Percentiles rank a stretch among this genome's conserved stretches.
phyloP scores from a whole-genome alignment of 2,329 filamentous ascomycete species.

The Arthrobotrys pseudoclavata region DNA sequence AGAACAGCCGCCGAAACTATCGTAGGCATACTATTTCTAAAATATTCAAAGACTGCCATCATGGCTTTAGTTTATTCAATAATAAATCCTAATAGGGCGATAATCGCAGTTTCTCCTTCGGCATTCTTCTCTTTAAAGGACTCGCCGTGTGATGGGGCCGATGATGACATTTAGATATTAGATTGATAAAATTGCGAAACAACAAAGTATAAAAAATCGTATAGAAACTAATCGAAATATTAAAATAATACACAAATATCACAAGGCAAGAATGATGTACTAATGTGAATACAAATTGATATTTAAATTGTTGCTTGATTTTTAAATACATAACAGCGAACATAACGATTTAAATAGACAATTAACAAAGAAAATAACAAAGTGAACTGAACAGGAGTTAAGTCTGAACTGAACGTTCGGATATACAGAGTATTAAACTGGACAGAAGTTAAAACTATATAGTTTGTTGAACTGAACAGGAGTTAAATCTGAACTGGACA shows the following conservation, averaged over 20 bases:
- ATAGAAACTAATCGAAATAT: conserved; percentile 7
- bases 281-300: neutral
- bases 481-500: too few species aligned
- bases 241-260: conserved; percentile 12
- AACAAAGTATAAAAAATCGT: too few species aligned
- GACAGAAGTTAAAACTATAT: neutral
- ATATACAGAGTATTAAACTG: too few species aligned
- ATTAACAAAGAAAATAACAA: too few species aligned
- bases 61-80: neutral
- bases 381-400: too few species aligned
- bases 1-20: neutral
- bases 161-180: neutral
- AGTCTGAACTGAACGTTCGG: too few species aligned
- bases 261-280: conserved; percentile 1
- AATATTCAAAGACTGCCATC: neutral
- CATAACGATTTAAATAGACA: too few species aligned
- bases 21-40: neutral
- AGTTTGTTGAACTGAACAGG: too few species aligned
- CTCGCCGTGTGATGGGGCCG: neutral
- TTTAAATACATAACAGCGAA: too few species aligned
- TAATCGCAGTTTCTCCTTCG: neutral
- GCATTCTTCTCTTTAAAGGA: neutral
- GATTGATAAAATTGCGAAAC: conserved; percentile 6
- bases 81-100: neutral
- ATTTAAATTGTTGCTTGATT: too few species aligned